phyloP scores from a whole-genome alignment of 768 basidiomycete genomes.

The Boletus rubroflammeus region DNA sequence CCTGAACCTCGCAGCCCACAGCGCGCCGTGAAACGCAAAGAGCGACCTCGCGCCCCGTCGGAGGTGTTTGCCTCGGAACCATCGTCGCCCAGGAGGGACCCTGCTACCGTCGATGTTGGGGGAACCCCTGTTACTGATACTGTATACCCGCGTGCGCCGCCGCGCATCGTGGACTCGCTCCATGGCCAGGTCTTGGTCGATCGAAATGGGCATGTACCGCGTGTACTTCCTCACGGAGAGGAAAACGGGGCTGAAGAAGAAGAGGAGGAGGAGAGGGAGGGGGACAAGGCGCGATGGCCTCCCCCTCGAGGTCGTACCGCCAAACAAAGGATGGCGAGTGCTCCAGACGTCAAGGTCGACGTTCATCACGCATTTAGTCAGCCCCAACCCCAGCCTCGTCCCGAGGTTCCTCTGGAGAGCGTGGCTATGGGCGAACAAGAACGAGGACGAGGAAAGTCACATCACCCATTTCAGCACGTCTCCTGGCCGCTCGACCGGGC shows the following conservation, averaged over 20 bases:
- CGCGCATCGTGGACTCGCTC: slow-evolving; percentile 19
- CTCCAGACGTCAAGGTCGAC: background rate
- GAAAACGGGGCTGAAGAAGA: background rate
- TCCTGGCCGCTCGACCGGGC: background rate
- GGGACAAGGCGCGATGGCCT: slow-evolving; percentile 10
- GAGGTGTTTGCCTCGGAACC: slow-evolving; percentile 20
- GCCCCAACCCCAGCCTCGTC: background rate
- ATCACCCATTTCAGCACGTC: too few species aligned
- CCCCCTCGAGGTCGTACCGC: slow-evolving; percentile 7
- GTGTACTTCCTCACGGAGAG: background rate
- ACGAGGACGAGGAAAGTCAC: background rate
- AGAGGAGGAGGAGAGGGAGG: background rate
- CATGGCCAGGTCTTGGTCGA: slow-evolving; percentile 20
- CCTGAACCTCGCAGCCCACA: background rate
- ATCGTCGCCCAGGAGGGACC: slow-evolving; percentile 6
- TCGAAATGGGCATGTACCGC: slow-evolving; percentile 14
- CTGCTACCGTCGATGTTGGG: background rate
- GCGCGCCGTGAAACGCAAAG: slow-evolving; percentile 4
- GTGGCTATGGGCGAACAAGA: background rate
- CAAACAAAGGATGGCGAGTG: background rate
- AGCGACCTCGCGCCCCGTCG: slow-evolving; percentile 7
- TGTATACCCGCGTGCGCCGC: slow-evolving; percentile 15
- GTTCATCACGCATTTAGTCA: slow-evolving; percentile 20
- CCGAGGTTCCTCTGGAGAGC: background rate
- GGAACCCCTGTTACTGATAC: background rate